A percentile compares a stretch with the other conserved stretches of the same genome.
phyloP scores from a whole-genome alignment of 768 basidiomycete genomes.

The Tylopilus rubrobrunneus region DNA sequence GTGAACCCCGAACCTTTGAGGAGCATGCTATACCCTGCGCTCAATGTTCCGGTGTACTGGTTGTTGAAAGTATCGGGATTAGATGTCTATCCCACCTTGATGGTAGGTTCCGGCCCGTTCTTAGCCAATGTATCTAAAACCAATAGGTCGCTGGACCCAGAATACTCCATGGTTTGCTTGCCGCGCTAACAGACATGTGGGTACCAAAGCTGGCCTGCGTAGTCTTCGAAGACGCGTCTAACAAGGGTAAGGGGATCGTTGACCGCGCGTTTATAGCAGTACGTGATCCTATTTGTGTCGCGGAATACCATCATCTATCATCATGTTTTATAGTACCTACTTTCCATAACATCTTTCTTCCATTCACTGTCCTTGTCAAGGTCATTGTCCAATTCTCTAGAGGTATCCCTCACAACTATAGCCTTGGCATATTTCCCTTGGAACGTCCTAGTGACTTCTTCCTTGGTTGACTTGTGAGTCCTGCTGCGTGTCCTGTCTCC shows the following conservation, averaged over 20 bases:
- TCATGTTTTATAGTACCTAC: slow-evolving; percentile 49
- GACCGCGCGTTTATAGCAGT: slow-evolving; percentile 53
- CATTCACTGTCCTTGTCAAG: slow-evolving; percentile 80
- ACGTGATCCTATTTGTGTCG: slow-evolving; percentile 29
- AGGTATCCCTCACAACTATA: slow-evolving; percentile 77
- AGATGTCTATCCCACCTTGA: slow-evolving; percentile 44
- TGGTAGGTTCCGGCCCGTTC: slow-evolving; percentile 50
- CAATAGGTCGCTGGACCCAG: slow-evolving; percentile 70
- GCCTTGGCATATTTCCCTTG: slow-evolving; percentile 81
- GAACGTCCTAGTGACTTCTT: slow-evolving; percentile 38
- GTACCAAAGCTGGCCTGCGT: slow-evolving; percentile 57
- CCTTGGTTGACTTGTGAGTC: slow-evolving; percentile 20
- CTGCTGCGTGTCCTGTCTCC: neutral
- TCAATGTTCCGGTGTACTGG: slow-evolving; percentile 81
- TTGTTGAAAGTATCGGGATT: slow-evolving; percentile 53
- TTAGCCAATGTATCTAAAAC: neutral
- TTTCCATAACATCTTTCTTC: slow-evolving; percentile 86
- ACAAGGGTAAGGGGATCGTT: slow-evolving; percentile 6
- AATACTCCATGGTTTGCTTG: slow-evolving; percentile 69
- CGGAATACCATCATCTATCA: neutral
- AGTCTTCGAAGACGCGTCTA: slow-evolving; percentile 55
- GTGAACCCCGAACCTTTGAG: slow-evolving; percentile 62
- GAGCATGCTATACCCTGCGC: slow-evolving; percentile 73
- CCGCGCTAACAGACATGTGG: slow-evolving; percentile 78
- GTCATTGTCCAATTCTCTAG: slow-evolving; percentile 89